Base-by-base conservation (phyloP, 2,329 filamentous ascomycete species). In the Penicillium sp. region DNA sequence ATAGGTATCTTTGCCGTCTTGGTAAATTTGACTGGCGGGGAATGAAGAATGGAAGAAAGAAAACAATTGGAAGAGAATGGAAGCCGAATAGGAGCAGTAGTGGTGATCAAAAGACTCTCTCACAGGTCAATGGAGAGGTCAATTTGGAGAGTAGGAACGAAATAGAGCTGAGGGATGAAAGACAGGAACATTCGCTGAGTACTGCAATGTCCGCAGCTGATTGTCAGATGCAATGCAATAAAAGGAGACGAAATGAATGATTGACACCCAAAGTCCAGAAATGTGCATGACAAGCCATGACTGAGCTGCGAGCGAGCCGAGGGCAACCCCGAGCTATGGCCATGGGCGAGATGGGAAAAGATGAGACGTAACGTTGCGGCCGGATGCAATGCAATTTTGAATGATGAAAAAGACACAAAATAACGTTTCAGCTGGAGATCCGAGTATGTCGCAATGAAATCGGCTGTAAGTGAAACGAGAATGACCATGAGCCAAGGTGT, bases 1-100 rank as follows among this genome's bases (percentile, higher is more conserved):
- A 71, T 67, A 73, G 72, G 69, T 74, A 74, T 74, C 73, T 71
- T 73, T 62, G 66, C 70, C 71, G 70, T 70, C 72, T 67, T 68
- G 65, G 30, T 46, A 52, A 38, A 41, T 41, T 65, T 65, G 69
- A 65, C 66, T 66, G 67, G 67, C 64, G 60, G 63, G 52, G 56
- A 62, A 66, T 60, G 29, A 63, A 54, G 61, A 58, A 58, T 13
- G 35, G 35, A 41, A 41, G 35, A 5, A 38, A 38, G 31, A 58
- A 66, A 67, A 64, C 50, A 65, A 41, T 41, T 26, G 26, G 13
- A 41, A 41, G 35, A 41, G 35, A 41, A 15, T 15, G 35, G n/a
- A 58, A 58, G 50, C 52, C 60, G 53, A 53, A 48, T 19, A 48
- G n/a, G 15, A 41, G 30, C 21, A 41, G 48, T 9, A 50, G 47